These are phyloP conservation scores for Neonectria neomacrospora DNA, from an alignment of 2,329 filamentous ascomycete genomes.

Conservation along the genomic window DNA sequence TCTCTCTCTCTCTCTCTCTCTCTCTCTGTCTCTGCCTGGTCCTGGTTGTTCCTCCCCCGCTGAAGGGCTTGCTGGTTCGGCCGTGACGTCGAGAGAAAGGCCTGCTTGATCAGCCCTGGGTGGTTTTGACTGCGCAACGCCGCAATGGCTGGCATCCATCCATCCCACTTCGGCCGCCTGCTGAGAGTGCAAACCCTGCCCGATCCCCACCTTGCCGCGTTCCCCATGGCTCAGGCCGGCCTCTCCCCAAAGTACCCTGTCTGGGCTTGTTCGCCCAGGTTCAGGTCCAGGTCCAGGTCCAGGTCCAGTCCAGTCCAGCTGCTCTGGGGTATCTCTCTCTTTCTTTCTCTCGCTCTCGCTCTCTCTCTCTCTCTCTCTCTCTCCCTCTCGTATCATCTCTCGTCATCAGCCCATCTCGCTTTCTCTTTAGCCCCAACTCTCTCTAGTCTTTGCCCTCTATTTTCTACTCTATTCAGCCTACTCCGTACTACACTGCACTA, in stretches of 20 bases:
- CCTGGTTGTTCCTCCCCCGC: no score
- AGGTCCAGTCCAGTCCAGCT: no score
- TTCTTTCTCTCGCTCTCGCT: no score
- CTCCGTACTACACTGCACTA: neutral
- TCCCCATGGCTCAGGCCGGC: slow-evolving; percentile 31
- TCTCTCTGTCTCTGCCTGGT: no score
- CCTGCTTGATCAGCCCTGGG: no score
- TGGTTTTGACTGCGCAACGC: neutral
- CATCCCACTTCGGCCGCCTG: slow-evolving; percentile 30
- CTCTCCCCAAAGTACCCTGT: slow-evolving; percentile 2
- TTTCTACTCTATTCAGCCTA: neutral
- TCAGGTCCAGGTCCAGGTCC: slow-evolving; percentile 1
- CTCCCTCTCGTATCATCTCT: neutral
- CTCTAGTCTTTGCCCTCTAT: neutral
- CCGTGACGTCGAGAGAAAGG: no score
- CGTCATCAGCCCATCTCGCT: neutral
- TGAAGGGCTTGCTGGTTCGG: no score
- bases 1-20: neutral
- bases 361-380: no score
- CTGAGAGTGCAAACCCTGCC: slow-evolving; percentile 35
- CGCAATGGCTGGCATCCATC: slow-evolving; percentile 8
- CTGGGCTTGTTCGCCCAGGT: neutral
- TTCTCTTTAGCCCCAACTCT: neutral
- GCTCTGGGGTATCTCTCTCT: neutral
- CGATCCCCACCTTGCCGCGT: slow-evolving; percentile 34